Evolutionary conservation across 2,329 filamentous ascomycete species (phyloP), one percentile per base, ranked within the genome.

Genomic region (Stachybotrys elegans): DNA sequence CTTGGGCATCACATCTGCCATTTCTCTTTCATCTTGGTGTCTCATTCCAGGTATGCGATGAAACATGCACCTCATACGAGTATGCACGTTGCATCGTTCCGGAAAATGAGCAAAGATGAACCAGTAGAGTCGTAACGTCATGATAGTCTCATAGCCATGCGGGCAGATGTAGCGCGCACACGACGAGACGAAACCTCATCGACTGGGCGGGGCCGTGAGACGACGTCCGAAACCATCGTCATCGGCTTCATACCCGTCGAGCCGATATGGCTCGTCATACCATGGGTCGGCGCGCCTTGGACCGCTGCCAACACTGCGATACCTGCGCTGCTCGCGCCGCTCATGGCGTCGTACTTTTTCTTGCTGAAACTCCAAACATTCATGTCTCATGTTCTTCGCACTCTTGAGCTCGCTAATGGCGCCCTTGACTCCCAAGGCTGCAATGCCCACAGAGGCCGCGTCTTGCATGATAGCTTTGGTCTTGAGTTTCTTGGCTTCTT

Each of bases 401-500:
- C 79, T 73, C 60, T 80, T 78, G 57, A 80, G 62, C 57, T 79
- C 76, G 14, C 66, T 70, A 35, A 80, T 51, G 52, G 76, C 76
- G 25, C 76, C 72, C 57, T 78, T 77, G 61, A 81, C 73, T 37
- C 77, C 75, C 54, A 81, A 54, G 12, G 75, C 76, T 2, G 77
- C 78, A 41, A 81, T 73, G 45, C 77, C 77, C 6, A 81, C 67
- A 4, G 76, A 76, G n/a, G 77, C 76, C 1, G 73, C 75, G 52
- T 81, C 77, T 59, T 79, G 74, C 50, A 80, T 57, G 9, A 80
- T 58, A 11, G 76, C 75, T 58, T 74, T 79, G 41, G 70, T 68
- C 64, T 77, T 80, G 56, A 80, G 68, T 55, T 78, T 79, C 56
- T 70, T 73, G 46, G 76, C 76, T 51, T 79, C 72, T 40, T 63